Percentiles rank a stretch among this genome's conserved stretches.
Conservation (phyloP, 352 stramenopile genomes). For the Globisporangium nodosum region DNA sequence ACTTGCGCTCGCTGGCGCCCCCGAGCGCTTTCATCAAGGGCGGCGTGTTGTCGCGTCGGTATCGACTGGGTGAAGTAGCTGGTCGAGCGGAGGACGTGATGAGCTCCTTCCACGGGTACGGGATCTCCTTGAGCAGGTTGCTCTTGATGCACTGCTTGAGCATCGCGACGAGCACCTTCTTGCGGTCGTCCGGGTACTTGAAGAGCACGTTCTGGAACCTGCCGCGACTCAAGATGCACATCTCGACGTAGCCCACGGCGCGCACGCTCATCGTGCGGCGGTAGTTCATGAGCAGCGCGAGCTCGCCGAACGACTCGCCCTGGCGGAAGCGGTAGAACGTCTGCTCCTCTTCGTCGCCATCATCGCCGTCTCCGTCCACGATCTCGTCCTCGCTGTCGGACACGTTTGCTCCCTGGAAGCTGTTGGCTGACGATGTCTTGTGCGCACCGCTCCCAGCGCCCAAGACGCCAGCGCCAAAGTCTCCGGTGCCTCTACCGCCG, state of each 20-base stretch:
- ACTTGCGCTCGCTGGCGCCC: neutral
- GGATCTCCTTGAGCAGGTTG: constrained; percentile 14
- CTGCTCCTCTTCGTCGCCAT: neutral
- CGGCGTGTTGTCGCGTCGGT: neutral
- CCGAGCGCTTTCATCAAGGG: neutral
- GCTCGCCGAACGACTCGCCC: constrained; percentile 38
- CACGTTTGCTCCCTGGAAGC: constrained; percentile 11
- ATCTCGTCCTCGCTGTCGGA: neutral
- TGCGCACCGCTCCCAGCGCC: constrained; percentile 8
- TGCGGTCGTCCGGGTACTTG: constrained; percentile 22
- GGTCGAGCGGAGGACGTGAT: neutral
- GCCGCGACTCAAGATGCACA: constrained; percentile 27
- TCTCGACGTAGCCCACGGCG: constrained; percentile 33
- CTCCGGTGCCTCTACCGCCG: constrained; percentile 12
- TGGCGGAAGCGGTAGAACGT: constrained; percentile 4
- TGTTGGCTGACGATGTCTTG: constrained; percentile 1
- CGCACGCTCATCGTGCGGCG: constrained; percentile 25
- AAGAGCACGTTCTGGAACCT: constrained; percentile 25
- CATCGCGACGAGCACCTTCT: constrained; percentile 18
- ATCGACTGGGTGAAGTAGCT: neutral
- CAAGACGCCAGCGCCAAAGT: neutral
- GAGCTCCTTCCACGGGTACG: constrained; percentile 16
- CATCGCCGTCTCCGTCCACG: neutral
- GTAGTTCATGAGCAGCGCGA: constrained; percentile 45
- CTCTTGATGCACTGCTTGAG: constrained; percentile 19